Evolutionary conservation across 1,139 yeast species (phyloP).

Genomic region (Geotrichum macrosporum): DNA sequence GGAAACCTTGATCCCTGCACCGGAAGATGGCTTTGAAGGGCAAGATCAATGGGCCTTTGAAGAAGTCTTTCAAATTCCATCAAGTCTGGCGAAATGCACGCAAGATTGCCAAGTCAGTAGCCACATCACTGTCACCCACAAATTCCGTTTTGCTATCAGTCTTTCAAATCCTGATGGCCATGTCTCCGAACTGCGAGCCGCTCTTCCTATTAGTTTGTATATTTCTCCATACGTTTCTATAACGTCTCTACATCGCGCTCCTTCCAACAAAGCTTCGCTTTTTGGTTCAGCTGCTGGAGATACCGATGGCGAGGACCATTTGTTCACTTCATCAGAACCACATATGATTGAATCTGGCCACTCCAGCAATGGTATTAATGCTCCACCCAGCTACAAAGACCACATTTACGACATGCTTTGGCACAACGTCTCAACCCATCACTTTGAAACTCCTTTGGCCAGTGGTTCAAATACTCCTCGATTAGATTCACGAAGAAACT

Average conservation of each 20-base stretch:
- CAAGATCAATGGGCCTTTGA: constrained; percentile 77
- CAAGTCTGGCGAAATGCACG: constrained; percentile 66
- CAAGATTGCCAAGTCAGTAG: constrained; percentile 70
- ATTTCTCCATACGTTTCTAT: constrained; percentile 76
- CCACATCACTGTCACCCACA: constrained; percentile 64
- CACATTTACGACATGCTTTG: constrained; percentile 84
- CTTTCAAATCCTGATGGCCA: constrained; percentile 71
- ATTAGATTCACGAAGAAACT: constrained; percentile 24
- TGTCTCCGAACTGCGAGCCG: constrained; percentile 69
- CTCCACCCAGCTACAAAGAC: constrained; percentile 85
- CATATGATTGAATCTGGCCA: background rate
- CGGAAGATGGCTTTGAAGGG: constrained; percentile 38
- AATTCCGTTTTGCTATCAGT: constrained; percentile 60
- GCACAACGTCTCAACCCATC: constrained; percentile 58
- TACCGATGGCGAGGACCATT: constrained; percentile 20
- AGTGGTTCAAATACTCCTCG: constrained; percentile 53
- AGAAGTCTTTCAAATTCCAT: constrained; percentile 58
- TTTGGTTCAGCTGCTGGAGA: constrained; percentile 28
- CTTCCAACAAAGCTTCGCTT: background rate
- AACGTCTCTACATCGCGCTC: constrained; percentile 45
- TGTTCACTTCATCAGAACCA: constrained; percentile 14
- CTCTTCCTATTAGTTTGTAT: constrained; percentile 62
- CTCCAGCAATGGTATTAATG: constrained; percentile 39
- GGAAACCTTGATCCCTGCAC: constrained; percentile 44
- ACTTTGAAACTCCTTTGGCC: constrained; percentile 51